Base-by-base conservation (phyloP, 2,329 filamentous ascomycete species). In the Cytospora mali region DNA sequence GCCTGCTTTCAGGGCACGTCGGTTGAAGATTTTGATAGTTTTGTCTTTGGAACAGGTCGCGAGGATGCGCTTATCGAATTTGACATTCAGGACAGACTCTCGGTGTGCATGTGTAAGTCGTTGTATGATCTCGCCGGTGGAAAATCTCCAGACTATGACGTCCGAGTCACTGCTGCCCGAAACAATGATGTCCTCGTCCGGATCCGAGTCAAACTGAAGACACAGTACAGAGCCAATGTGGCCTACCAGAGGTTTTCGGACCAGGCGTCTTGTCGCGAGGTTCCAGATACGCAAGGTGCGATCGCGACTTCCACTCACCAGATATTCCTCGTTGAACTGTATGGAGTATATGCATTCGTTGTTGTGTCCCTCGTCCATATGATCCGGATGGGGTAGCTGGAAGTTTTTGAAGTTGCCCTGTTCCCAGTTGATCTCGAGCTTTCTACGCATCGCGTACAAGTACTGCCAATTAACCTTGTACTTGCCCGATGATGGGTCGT, bases 31-130 rank as follows among this genome's bases (percentile, higher is more conserved):
- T 75, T 97, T 97, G 80, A 99, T 97, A 0, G 90, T 90, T 75
- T 93, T 96, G 75, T 99, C 95, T 74, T 99, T 99, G 55, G 94
- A 98, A 71, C 95, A 98, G 0, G 95, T 99, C 14, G 98, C 92
- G 4, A 99, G 82, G 66, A 96, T 96, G 10, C 92, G 86, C 68
- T 92, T 89, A 72, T 98, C 93, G 68, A 98, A 99, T 65, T 91
- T 87, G 62, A 99, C 87, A 71, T 98, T 98, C 18, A 99, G 80
- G 0, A 99, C 93, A 0, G 94, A 97, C 75, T 99, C 95, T 31
- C 82, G 80, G 73, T 99, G 95, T 0, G 94, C 94, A 51, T 86
- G 82, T 1, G 81, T 81, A 33, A 98, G 85, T 62, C 87, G 87
- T 70, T 93, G 90, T 14, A 98, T 76, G 39, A 92, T 84, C 71